Evolutionary conservation across 306 rosid species (phyloP).

Genomic region (Prunus salicina): DNA sequence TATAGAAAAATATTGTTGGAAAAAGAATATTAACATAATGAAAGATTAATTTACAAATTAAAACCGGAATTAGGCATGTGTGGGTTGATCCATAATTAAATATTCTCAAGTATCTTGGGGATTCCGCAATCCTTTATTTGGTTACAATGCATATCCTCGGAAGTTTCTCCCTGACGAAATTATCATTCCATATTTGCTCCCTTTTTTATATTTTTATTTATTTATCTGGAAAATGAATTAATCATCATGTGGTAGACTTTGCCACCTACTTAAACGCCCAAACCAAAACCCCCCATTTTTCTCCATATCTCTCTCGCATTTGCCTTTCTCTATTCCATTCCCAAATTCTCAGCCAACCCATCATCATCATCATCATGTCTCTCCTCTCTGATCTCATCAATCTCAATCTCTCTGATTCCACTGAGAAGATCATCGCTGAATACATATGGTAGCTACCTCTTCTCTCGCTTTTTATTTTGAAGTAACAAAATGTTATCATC

Average conservation of each 20-base stretch:
- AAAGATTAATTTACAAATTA: too few relatives aligned
- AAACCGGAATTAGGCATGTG: too few relatives aligned
- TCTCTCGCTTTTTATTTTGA: too few relatives aligned
- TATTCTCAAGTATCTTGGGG: not conserved
- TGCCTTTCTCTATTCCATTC: not conserved
- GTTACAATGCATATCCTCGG: slow-evolving; percentile 5
- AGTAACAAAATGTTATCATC: too few relatives aligned
- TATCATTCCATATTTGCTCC: not conserved
- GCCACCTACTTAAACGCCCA: not conserved
- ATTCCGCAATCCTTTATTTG: slow-evolving; percentile 1
- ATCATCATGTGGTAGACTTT: not conserved
- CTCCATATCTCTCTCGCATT: not conserved
- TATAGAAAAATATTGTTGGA: too few relatives aligned
- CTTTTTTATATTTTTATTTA: not conserved
- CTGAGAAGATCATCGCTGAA: slow-evolving; percentile 75
- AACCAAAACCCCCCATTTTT: not conserved
- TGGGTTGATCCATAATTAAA: not conserved
- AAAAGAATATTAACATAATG: too few relatives aligned
- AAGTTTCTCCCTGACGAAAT: not conserved
- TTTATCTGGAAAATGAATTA: not conserved
- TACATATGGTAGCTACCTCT: slow-evolving; percentile 62
- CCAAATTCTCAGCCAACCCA: too few relatives aligned
- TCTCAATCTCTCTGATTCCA: slow-evolving; percentile 56
- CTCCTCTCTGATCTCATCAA: slow-evolving; percentile 66
- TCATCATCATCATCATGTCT: slow-evolving; percentile 31